Percentiles rank a stretch among this genome's conserved stretches.
Conservation (phyloP, 257 asterid species). For the Solanum peruvianum region DNA sequence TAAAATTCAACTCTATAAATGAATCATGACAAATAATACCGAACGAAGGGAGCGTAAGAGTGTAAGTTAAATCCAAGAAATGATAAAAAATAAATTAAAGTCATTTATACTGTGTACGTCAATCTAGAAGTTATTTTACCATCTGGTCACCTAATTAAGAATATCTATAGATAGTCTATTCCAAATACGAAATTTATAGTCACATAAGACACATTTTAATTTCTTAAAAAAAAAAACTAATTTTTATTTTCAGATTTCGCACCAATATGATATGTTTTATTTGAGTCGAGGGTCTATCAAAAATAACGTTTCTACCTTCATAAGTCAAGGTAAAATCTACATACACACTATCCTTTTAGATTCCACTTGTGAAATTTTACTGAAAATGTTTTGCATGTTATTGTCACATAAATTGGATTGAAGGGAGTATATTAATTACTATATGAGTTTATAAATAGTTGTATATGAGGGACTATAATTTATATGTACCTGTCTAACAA, state of each 20-base stretch:
- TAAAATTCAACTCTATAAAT: too few species aligned
- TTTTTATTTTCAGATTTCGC: too few species aligned
- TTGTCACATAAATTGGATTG: background rate
- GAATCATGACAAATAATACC: too few species aligned
- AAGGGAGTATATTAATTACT: background rate
- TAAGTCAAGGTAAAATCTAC: background rate
- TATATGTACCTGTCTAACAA: slow-evolving; percentile 58
- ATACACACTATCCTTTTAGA: background rate
- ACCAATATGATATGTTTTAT: background rate
- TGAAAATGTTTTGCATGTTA: background rate
- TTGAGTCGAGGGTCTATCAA: background rate
- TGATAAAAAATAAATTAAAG: background rate
- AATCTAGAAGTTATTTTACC: background rate
- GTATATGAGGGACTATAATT: background rate
- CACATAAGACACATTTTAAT: background rate
- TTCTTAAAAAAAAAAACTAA: too few species aligned
- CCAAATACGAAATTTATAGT: background rate
- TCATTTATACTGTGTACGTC: background rate
- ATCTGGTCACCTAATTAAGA: background rate
- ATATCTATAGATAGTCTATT: background rate
- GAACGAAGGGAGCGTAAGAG: accelerated
- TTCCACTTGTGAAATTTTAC: too few species aligned
- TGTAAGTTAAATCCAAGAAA: background rate
- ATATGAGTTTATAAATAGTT: background rate
- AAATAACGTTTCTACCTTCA: background rate